A percentile compares a stretch with the other conserved stretches of the same genome.
Conservation (phyloP, 2,329 filamentous ascomycete genomes). For the Aspergillus sp. region DNA sequence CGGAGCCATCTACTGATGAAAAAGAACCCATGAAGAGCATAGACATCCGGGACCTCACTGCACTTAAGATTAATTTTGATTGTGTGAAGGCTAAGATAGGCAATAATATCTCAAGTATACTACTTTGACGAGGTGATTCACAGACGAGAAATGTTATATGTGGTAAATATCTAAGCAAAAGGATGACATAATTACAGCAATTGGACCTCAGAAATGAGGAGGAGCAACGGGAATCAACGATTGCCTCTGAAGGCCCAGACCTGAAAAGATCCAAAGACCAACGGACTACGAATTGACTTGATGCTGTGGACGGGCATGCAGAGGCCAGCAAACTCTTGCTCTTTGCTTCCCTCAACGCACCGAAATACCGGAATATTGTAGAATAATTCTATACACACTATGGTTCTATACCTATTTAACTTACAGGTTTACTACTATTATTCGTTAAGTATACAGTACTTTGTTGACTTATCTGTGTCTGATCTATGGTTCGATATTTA, state of each 20-base stretch:
- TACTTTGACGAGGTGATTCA: conserved; percentile 15
- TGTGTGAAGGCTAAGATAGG: conserved; percentile 74
- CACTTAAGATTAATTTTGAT: conserved; percentile 55
- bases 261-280: too few species aligned
- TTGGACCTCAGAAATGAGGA: not conserved
- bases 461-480: not conserved
- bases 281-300: not conserved
- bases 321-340: not conserved
- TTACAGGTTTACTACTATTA: not conserved
- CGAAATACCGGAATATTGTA: not conserved
- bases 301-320: not conserved
- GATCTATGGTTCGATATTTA: not conserved
- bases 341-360: not conserved
- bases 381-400: not conserved
- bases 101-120: conserved; percentile 57
- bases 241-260: too few species aligned
- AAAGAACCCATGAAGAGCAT: conserved; percentile 27
- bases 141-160: not conserved
- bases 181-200: not conserved
- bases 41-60: conserved; percentile 31
- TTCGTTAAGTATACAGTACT: not conserved
- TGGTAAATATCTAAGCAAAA: not conserved
- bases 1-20: conserved; percentile 50
- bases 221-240: not conserved
- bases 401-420: too few species aligned